Base-by-base conservation (phyloP, 2,329 filamentous ascomycete genomes). In the Talaromyces pinophilus region DNA sequence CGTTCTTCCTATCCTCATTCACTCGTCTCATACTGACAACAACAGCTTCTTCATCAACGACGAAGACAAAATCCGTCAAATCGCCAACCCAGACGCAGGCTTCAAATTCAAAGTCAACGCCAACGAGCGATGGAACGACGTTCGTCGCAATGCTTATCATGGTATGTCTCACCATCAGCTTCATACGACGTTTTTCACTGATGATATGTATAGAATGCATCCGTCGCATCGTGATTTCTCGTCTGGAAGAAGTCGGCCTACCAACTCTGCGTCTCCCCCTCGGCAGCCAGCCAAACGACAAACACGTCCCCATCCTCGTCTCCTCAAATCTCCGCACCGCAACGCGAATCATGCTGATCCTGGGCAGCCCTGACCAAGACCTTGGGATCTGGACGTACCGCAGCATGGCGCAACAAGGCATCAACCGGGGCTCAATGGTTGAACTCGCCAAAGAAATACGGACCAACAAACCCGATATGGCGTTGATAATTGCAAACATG, bases 351-450 rank as follows among this genome's bases (percentile, higher is more conserved):
- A 81, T 96, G 25, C 78, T 97, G 55, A 78, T 96, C 62, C 86
- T 96, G 71, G 92, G 92, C 65, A 90, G 95, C 71, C 81, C 85
- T 0, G 75, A 75, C 2, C 89, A 94, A 72, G 89, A 94, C 63
- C 83, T 96, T 0, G 93, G 92, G 0, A 79, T 94, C 40, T 84
- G 93, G 69, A 88, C 92, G 0, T 89, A 91, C 71, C 87, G 92
- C 22, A 82, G 89, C 11, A 77, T 89, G 46, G 85, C 87, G 66
- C 79, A 81, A 1, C 87, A 90, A 1, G 89, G 91, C 22, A 82
- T 96, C 70, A 82, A 88, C 69, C 82, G 84, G 54, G 93, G 92
- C n/a, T 92, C 88, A 38, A 83, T 89, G 48, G 79, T 94, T 35
- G 84, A 87, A 11, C 81, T 94, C 65, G 84, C 90, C 28, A 80